Conservation (phyloP, 73 alveolate genomes). For the Tetrahymena malaccensis region DNA sequence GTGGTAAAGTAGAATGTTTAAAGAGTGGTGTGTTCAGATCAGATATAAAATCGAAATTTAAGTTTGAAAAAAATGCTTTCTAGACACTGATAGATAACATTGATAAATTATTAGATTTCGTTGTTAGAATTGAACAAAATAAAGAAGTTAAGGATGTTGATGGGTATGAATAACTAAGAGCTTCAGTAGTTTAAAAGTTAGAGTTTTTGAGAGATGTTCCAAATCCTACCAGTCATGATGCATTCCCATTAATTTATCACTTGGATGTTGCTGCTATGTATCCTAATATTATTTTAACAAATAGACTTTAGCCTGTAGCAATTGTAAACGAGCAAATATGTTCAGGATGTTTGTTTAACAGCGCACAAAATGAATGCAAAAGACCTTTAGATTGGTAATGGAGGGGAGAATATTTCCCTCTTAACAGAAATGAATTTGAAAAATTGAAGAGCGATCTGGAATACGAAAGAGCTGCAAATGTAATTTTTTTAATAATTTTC, state of each 20-base stretch:
- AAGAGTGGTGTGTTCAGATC: conserved; percentile 96
- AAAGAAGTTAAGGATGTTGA: conserved; percentile 31
- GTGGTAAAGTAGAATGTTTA: conserved; percentile 99
- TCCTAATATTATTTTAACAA: conserved; percentile 99
- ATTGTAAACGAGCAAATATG: conserved; percentile 90
- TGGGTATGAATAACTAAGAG: conserved; percentile 32
- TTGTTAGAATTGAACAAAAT: conserved; percentile 38
- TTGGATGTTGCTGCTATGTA: conserved; percentile 99
- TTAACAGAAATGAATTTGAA: conserved; percentile 87
- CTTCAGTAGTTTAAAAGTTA: conserved; percentile 25
- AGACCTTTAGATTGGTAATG: conserved; percentile 93
- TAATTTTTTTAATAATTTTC: neutral
- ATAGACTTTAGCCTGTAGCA: conserved; percentile 98
- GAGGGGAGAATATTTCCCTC: conserved; percentile 94
- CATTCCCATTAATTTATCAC: conserved; percentile 96
- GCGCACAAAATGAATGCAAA: conserved; percentile 85
- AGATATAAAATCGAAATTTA: conserved; percentile 93
- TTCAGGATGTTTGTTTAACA: conserved; percentile 88
- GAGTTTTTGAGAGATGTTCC: conserved; percentile 24
- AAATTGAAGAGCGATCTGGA: conserved; percentile 72
- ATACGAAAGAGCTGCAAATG: conserved; percentile 49
- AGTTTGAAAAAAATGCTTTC: conserved; percentile 73
- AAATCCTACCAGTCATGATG: conserved; percentile 46
- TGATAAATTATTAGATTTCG: conserved; percentile 55
- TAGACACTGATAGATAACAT: conserved; percentile 63